Conservation (phyloP, 805 yeast species). For the Debaryomyces castellii region DNA sequence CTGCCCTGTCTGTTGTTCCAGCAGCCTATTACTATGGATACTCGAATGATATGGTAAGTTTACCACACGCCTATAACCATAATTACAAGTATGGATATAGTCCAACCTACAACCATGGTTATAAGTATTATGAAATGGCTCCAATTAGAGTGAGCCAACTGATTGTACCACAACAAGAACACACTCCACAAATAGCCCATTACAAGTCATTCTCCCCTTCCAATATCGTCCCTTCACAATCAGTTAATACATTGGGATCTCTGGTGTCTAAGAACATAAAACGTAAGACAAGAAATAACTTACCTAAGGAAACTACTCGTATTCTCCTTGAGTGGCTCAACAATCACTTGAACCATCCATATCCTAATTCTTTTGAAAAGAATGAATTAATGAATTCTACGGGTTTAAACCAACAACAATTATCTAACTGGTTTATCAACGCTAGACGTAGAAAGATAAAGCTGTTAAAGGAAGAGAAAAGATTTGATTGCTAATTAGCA, state of each 20-base stretch:
- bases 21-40: slow-evolving; percentile 1
- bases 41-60: neutral
- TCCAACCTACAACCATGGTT: slow-evolving; percentile 4
- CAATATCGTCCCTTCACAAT: neutral
- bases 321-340: slow-evolving; percentile 72
- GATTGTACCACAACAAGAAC: neutral
- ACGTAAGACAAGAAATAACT: slow-evolving; percentile 58
- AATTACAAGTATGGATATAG: slow-evolving; percentile 3
- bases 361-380: slow-evolving; percentile 81
- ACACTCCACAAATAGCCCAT: neutral
- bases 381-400: slow-evolving; percentile 65
- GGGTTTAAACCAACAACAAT: slow-evolving; percentile 77
- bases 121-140: slow-evolving; percentile 6
- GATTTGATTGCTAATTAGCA: slow-evolving; percentile 1
- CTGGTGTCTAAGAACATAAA: neutral
- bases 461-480: slow-evolving; percentile 40
- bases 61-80: slow-evolving; percentile 3
- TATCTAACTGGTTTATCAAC: slow-evolving; percentile 85
- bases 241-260: neutral
- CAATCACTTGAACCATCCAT: slow-evolving; percentile 75
- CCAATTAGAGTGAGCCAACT: slow-evolving; percentile 1
- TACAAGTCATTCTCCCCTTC: neutral
- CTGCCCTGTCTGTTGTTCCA: slow-evolving; percentile 6
- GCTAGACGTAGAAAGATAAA: slow-evolving; percentile 76
- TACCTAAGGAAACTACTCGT: slow-evolving; percentile 77